These are phyloP conservation scores for Debaryomyces coudertii DNA, from an alignment of 1,139 yeast species.

Conservation along the genomic window DNA sequence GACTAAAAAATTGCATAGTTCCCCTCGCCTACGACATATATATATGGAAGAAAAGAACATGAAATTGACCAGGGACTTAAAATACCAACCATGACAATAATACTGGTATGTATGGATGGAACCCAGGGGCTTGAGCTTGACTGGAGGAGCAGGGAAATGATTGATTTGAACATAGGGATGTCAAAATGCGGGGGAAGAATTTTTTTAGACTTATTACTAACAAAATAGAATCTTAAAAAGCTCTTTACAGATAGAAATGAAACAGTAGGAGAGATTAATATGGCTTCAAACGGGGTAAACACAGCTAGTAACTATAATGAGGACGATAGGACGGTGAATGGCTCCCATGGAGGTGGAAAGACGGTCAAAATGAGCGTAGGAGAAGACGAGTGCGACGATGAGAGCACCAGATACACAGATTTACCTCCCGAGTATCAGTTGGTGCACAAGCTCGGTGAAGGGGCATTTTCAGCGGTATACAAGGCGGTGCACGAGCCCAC, in stretches of 20 bases:
- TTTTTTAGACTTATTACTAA: slow-evolving; percentile 4
- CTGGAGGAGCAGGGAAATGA: too few species aligned
- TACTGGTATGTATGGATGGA: slow-evolving; percentile 21
- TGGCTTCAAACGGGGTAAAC: slow-evolving; percentile 3
- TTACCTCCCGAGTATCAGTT: slow-evolving; percentile 30
- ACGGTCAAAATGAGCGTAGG: not conserved
- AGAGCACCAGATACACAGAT: not conserved
- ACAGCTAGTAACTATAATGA: not conserved
- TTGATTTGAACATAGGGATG: too few species aligned
- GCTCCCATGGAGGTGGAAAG: not conserved
- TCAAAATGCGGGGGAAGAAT: not conserved
- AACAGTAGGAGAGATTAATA: not conserved
- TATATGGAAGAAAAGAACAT: slow-evolving; percentile 3
- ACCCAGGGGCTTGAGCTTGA: too few species aligned
- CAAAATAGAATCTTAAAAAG: slow-evolving; percentile 16
- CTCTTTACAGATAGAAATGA: slow-evolving; percentile 12
- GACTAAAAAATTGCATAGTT: slow-evolving; percentile 2
- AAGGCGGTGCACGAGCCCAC: slow-evolving; percentile 59
- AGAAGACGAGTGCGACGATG: not conserved
- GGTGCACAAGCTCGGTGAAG: slow-evolving; percentile 61
- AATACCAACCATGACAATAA: slow-evolving; percentile 20
- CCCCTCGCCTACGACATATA: slow-evolving; percentile 8
- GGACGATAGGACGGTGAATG: too few species aligned
- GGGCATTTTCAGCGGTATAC: slow-evolving; percentile 89
- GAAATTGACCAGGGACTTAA: not conserved